Evolutionary conservation across 2,329 filamentous ascomycete genomes (phyloP).

Genomic region (Cadophora malorum): DNA sequence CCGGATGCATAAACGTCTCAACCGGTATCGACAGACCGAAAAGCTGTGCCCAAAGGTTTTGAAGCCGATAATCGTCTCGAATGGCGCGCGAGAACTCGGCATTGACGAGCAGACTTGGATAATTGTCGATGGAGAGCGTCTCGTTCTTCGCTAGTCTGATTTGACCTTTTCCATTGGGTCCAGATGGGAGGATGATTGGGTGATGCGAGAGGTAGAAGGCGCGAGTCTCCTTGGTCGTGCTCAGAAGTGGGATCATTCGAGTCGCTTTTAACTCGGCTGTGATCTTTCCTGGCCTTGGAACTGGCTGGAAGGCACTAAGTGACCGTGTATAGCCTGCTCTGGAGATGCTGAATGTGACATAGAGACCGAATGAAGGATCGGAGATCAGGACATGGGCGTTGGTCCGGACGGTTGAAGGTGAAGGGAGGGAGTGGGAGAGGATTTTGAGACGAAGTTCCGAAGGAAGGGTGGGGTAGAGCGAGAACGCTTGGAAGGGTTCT

Average conservation of each 20-base stretch:
- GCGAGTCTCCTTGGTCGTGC: conserved; percentile 15
- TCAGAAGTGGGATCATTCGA: conserved; percentile 5
- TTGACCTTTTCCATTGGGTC: not conserved
- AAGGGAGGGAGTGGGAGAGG: conserved; percentile 13
- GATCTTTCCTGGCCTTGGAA: not conserved
- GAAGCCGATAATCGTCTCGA: not conserved
- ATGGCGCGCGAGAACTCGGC: not conserved
- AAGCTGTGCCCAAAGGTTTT: not conserved
- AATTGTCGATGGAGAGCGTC: conserved; percentile 9
- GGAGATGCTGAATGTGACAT: conserved; percentile 18
- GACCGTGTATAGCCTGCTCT: not conserved
- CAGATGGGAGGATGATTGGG: conserved; percentile 10
- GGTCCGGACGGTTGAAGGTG: not conserved
- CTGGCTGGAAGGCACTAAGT: not conserved
- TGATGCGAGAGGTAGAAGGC: conserved; percentile 4
- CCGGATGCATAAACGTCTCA: not conserved
- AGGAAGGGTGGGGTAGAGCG: conserved; percentile 15
- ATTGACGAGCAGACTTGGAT: not conserved
- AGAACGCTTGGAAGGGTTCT: not conserved
- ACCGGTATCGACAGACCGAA: not conserved
- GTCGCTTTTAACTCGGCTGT: not conserved
- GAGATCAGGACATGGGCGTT: conserved; percentile 12
- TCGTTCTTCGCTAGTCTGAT: conserved; percentile 3
- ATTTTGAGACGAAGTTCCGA: conserved; percentile 24
- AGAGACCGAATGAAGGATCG: conserved; percentile 21